Conservation (phyloP, 257 asterid genomes). For the Solanum stenotomum region DNA sequence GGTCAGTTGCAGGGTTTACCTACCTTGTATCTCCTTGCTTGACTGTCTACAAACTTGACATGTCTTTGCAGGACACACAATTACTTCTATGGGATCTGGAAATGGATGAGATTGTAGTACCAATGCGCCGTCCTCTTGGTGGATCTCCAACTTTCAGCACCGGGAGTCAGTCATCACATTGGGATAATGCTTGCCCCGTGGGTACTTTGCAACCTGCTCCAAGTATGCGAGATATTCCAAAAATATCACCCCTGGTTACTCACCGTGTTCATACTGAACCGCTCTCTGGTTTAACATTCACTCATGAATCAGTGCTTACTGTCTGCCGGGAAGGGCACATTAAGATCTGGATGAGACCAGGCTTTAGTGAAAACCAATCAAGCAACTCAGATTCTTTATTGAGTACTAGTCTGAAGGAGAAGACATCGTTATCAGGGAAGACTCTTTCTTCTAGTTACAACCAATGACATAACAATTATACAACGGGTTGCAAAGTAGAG, state of each 20-base stretch:
- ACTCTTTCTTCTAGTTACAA: constrained; percentile 35
- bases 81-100: constrained; percentile 96
- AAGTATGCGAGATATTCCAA: constrained; percentile 80
- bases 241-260: constrained; percentile 73
- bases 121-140: constrained; percentile 87
- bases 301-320: constrained; percentile 79
- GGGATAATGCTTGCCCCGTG: constrained; percentile 75
- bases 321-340: constrained; percentile 88
- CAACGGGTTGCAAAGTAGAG: not conserved
- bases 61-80: constrained; percentile 62
- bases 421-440: constrained; percentile 42
- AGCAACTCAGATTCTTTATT: constrained; percentile 45
- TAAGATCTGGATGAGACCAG: constrained; percentile 92
- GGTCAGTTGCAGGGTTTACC: not conserved
- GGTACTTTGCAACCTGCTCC: constrained; percentile 90
- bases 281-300: constrained; percentile 79
- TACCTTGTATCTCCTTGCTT: not conserved
- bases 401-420: constrained; percentile 52
- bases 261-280: constrained; percentile 99
- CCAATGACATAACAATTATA: constrained; percentile 23
- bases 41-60: not conserved
- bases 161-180: constrained; percentile 90
- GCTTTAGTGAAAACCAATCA: constrained; percentile 46
- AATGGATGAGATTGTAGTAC: constrained; percentile 95
- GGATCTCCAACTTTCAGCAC: constrained; percentile 91